Conservation (phyloP, 1,284 basidiomycete species). For the Papiliotrema nemorosa region DNA sequence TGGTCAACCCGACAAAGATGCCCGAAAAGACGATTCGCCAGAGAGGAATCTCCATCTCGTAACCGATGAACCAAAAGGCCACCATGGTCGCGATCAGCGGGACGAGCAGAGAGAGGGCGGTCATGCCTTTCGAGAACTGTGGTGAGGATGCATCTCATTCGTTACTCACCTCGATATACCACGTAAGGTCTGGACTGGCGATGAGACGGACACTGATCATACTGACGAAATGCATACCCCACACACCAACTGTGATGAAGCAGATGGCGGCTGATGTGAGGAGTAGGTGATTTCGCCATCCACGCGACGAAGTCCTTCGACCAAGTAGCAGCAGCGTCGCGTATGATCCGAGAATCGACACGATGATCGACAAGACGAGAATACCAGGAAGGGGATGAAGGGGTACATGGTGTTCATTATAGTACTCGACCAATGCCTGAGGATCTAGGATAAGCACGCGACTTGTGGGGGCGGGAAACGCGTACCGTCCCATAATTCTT, state of each 20-base stretch:
- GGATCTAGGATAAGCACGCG: constrained; percentile 24
- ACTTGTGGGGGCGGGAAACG: neutral
- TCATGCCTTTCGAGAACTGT: constrained; percentile 52
- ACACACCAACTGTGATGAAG: constrained; percentile 79
- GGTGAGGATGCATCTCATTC: neutral
- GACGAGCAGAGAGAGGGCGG: constrained; percentile 52
- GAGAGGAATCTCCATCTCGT: constrained; percentile 46
- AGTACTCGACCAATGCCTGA: constrained; percentile 44
- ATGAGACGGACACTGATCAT: constrained; percentile 50
- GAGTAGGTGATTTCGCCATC: constrained; percentile 48
- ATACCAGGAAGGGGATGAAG: constrained; percentile 49
- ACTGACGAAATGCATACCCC: constrained; percentile 54
- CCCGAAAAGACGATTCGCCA: constrained; percentile 55
- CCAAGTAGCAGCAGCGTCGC: constrained; percentile 52
- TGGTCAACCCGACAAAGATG: constrained; percentile 71
- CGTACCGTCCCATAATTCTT: constrained; percentile 34
- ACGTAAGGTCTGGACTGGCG: constrained; percentile 43
- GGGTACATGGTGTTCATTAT: constrained; percentile 44
- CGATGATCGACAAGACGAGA: constrained; percentile 53
- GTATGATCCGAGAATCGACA: constrained; percentile 53
- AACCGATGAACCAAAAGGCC: constrained; percentile 53
- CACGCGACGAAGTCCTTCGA: constrained; percentile 49
- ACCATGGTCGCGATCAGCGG: constrained; percentile 51
- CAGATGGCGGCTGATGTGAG: constrained; percentile 64
- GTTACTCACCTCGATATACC: constrained; percentile 48